Percentiles rank a stretch among this genome's conserved stretches.
These are phyloP conservation scores for rapeseed (Brassica napus) DNA, from an alignment of 345 rosid species.

Conservation along the genomic window DNA sequence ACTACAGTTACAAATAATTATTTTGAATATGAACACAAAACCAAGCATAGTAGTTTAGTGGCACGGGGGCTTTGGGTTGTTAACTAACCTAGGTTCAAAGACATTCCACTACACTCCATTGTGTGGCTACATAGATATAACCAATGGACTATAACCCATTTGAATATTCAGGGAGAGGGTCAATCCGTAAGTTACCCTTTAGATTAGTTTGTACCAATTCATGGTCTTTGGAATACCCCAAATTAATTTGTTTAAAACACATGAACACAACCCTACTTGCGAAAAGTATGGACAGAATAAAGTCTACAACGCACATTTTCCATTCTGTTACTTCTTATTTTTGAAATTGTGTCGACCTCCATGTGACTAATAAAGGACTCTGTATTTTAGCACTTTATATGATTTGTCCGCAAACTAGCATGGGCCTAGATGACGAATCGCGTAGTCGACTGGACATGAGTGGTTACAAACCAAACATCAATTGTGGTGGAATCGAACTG, in stretches of 20 bases:
- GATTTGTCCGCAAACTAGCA: neutral
- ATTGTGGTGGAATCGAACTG: neutral
- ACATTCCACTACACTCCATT: too few species aligned
- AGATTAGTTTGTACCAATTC: too few species aligned
- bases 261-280: neutral
- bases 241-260: too few species aligned
- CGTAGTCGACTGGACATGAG: neutral
- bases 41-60: too few species aligned
- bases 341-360: neutral
- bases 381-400: neutral
- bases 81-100: too few species aligned
- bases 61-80: too few species aligned
- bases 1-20: neutral
- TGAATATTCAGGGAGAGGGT: too few species aligned
- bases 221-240: too few species aligned
- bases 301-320: neutral
- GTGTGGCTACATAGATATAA: too few species aligned
- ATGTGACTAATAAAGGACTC: neutral
- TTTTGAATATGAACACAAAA: neutral
- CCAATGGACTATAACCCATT: too few species aligned
- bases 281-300: neutral
- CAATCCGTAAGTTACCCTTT: too few species aligned
- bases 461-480: neutral
- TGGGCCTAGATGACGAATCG: neutral
- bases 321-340: neutral